These are phyloP conservation scores for Komagataella populi DNA, from an alignment of 805 yeast species.

Conservation along the genomic window DNA sequence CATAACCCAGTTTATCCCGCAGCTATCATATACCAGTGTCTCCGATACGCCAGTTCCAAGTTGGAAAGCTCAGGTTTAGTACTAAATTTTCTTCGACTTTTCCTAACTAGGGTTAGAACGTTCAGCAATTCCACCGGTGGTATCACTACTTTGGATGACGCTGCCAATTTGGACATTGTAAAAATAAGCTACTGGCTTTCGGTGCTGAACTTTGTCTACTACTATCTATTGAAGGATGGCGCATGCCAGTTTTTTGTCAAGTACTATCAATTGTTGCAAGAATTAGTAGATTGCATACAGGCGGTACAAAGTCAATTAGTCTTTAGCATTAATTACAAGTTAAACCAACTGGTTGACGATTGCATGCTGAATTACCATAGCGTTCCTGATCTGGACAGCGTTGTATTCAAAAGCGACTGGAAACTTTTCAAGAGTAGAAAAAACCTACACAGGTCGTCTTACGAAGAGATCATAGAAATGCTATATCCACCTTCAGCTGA, in stretches of 20 bases:
- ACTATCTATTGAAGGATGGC: slow-evolving; percentile 56
- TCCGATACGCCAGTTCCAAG: slow-evolving; percentile 53
- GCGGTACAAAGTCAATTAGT: slow-evolving; percentile 53
- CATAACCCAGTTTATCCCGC: slow-evolving; percentile 51
- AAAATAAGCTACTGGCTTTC: slow-evolving; percentile 81
- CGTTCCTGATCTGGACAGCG: slow-evolving; percentile 69
- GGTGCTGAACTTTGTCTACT: slow-evolving; percentile 61
- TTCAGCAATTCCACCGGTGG: slow-evolving; percentile 50
- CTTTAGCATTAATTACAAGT: slow-evolving; percentile 48
- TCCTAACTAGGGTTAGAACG: slow-evolving; percentile 46
- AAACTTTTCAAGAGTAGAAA: slow-evolving; percentile 30
- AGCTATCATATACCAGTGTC: slow-evolving; percentile 51
- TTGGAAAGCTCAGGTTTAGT: slow-evolving; percentile 42
- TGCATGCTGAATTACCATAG: slow-evolving; percentile 66
- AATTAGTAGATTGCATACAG: slow-evolving; percentile 38
- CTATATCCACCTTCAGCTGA: slow-evolving; percentile 75
- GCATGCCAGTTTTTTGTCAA: slow-evolving; percentile 34
- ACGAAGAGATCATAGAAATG: slow-evolving; percentile 64
- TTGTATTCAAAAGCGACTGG: slow-evolving; percentile 63
- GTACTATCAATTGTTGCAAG: slow-evolving; percentile 50
- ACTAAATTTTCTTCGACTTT: slow-evolving; percentile 43
- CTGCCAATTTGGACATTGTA: slow-evolving; percentile 46
- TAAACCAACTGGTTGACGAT: slow-evolving; percentile 43
- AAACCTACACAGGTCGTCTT: slow-evolving; percentile 30
- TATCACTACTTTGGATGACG: slow-evolving; percentile 22